These are phyloP conservation scores for Gossypium anomalum DNA, from an alignment of 345 rosid genomes.

Conservation along the genomic window DNA sequence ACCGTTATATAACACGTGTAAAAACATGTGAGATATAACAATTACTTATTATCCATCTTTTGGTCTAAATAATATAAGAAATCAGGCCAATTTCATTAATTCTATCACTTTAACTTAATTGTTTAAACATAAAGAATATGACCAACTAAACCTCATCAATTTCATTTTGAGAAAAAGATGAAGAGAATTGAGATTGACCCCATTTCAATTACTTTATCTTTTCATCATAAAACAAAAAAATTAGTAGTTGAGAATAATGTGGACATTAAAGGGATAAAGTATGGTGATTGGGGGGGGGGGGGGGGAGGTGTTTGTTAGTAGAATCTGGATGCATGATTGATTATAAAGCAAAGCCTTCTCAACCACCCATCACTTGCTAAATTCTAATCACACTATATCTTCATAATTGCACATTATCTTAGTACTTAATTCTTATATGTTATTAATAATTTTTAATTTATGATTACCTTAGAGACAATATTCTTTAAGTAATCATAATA, in stretches of 20 bases:
- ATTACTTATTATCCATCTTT: too few species aligned
- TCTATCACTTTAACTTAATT: too few species aligned
- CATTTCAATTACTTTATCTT: not conserved
- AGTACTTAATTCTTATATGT: too few species aligned
- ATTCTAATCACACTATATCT: not conserved
- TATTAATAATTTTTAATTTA: too few species aligned
- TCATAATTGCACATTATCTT: not conserved
- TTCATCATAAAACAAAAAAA: not conserved
- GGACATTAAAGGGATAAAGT: not conserved
- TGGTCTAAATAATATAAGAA: too few species aligned
- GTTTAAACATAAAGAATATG: too few species aligned
- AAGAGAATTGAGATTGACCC: not conserved
- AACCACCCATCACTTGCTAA: slow-evolving; percentile 3
- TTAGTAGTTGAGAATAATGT: not conserved
- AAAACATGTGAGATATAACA: too few species aligned
- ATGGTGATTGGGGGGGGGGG: not conserved
- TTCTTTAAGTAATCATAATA: too few species aligned
- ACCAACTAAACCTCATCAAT: too few species aligned
- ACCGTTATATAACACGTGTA: too few species aligned
- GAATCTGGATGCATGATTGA: slow-evolving; percentile 1
- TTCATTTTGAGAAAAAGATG: not conserved
- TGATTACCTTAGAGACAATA: too few species aligned
- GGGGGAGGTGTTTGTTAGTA: not conserved
- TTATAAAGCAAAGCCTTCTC: slow-evolving; percentile 4
- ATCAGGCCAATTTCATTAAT: too few species aligned